Percentiles rank a stretch among this genome's conserved stretches.
Evolutionary conservation across 2,329 filamentous ascomycete species (phyloP).

Genomic region (Diaporthe vaccinii): DNA sequence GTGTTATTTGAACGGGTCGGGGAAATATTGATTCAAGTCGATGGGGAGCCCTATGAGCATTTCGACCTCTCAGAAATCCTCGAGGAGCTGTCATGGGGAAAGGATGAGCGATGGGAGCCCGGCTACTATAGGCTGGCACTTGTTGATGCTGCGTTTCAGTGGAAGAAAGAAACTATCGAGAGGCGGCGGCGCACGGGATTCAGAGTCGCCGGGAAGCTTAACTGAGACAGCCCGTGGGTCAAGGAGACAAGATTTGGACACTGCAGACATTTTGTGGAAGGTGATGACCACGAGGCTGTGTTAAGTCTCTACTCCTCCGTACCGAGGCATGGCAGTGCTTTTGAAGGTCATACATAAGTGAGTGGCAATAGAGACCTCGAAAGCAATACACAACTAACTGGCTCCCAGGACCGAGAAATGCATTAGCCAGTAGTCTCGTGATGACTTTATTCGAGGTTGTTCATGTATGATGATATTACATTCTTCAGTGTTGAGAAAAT

Average conservation of each 20-base stretch:
- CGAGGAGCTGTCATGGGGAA: neutral
- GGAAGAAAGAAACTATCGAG: neutral
- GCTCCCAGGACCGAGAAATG: no score
- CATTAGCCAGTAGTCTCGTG: no score
- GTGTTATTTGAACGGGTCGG: neutral
- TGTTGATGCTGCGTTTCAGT: neutral
- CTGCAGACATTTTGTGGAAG: neutral
- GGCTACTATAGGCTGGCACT: neutral
- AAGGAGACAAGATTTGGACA: neutral
- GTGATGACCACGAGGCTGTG: neutral
- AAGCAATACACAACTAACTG: no score
- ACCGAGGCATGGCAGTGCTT: no score
- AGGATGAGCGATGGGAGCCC: neutral
- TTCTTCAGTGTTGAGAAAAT: no score
- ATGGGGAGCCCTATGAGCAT: neutral
- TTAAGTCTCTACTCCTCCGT: no score
- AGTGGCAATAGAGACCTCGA: no score
- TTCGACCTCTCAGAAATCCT: neutral
- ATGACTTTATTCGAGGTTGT: no score
- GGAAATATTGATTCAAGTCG: neutral
- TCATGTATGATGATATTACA: no score
- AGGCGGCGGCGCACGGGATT: neutral
- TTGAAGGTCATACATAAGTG: no score
- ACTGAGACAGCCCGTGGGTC: neutral
- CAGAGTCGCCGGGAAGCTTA: neutral